phyloP scores from a whole-genome alignment of 192 early-diverging fungal species.

The Spizellomyces punctatus region DNA sequence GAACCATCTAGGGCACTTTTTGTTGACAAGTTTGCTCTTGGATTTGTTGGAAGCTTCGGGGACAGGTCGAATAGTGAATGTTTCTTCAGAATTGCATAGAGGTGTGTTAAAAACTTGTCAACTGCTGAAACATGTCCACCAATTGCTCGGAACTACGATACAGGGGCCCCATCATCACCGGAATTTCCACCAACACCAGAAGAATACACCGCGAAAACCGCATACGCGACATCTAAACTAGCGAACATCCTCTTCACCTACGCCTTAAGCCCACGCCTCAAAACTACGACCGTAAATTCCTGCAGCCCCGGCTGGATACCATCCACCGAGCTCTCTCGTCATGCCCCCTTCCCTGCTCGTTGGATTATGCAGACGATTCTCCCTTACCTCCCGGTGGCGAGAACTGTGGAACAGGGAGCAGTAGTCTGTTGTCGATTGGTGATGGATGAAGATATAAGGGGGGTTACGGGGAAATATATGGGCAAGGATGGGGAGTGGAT shows the following conservation, averaged over 20 bases:
- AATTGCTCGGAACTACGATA: background rate
- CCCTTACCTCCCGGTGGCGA: background rate
- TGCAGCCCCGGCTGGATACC: slow-evolving; percentile 1
- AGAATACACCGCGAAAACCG: background rate
- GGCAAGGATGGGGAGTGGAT: background rate
- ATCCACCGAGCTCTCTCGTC: background rate
- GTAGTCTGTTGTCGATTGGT: background rate
- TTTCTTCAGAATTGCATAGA: background rate
- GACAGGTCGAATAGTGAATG: background rate
- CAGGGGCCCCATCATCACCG: background rate
- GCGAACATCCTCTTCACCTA: background rate
- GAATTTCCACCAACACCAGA: background rate
- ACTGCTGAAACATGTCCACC: background rate
- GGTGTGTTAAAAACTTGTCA: background rate
- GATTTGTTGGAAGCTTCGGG: slow-evolving; percentile 7
- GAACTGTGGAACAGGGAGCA: background rate
- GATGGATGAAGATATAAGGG: background rate
- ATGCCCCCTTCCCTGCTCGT: background rate
- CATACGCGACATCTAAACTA: background rate
- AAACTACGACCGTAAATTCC: background rate
- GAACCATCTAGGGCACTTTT: slow-evolving; percentile 39
- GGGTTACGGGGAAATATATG: background rate
- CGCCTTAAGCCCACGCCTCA: background rate
- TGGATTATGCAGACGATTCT: background rate
- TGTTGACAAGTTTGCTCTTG: slow-evolving; percentile 19